These are phyloP conservation scores for Priceomyces melissophilus DNA, from an alignment of 805 yeast species.

Conservation along the genomic window DNA sequence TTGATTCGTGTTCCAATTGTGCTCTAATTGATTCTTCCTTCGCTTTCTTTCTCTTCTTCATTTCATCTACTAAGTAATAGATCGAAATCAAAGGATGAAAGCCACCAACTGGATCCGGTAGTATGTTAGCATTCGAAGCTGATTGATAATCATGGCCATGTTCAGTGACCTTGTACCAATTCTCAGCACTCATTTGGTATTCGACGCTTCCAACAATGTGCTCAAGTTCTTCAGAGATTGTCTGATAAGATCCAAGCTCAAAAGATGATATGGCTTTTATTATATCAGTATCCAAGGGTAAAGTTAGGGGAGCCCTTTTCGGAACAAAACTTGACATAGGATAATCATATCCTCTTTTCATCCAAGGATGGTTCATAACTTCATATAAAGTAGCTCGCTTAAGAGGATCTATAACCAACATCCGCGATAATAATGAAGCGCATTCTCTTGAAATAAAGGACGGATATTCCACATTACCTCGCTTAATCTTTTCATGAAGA, in stretches of 20 bases:
- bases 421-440: conserved; percentile 71
- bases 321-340: conserved; percentile 74
- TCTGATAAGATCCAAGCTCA: conserved; percentile 71
- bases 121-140: conserved; percentile 30
- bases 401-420: conserved; percentile 87
- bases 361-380: conserved; percentile 90
- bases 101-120: conserved; percentile 78
- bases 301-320: conserved; percentile 65
- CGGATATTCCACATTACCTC: conserved; percentile 91
- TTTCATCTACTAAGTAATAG: conserved; percentile 82
- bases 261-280: conserved; percentile 71
- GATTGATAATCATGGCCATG: conserved; percentile 35
- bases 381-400: conserved; percentile 78
- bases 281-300: conserved; percentile 66
- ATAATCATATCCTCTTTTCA: conserved; percentile 80
- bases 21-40: conserved; percentile 47
- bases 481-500: conserved; percentile 88
- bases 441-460: conserved; percentile 75
- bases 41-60: conserved; percentile 64
- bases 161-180: conserved; percentile 54
- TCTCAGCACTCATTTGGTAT: conserved; percentile 58
- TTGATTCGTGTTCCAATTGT: conserved; percentile 21
- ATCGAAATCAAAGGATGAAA: conserved; percentile 87
- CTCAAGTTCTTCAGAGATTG: conserved; percentile 53
- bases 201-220: conserved; percentile 58